Evolutionary conservation across 495 filamentous ascomycete species (phyloP), one percentile per base, ranked within the genome.

Genomic region (Penicillium arizonense): DNA sequence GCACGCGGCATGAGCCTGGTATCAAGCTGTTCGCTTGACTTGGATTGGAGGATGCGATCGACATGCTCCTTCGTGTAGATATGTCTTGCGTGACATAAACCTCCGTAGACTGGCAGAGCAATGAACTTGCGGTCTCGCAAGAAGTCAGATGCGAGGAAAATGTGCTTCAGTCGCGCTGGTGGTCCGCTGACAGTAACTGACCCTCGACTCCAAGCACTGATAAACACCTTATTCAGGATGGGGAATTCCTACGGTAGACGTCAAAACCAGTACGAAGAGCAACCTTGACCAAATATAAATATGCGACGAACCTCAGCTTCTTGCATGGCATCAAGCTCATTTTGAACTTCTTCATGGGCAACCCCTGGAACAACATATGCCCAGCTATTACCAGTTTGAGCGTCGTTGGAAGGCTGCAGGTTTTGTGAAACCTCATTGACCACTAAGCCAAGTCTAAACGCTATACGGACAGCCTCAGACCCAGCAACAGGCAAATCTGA

Each of bases 141-240:
- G 4, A 63, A 41, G 3, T 66, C 50, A 0, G 73, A 70, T 3
- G 49, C 40, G 4, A 46, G 52, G 48, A 75, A 73, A 5, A 64
- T 37, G n/a, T 44, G 53, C 47, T 67, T 66, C 2, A 77, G 46
- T 12, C 71, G 55, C 4, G 70, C 59, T 1, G 77, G 76, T 37
- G 77, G 76, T 0, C 75, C 76, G 50, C 63, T 77, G 11, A 78
- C 53, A 12, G 64, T 76, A 2, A 73, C 62, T 8, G 74, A 72
- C 24, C 61, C 64, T 1, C 59, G 56, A 23, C 9, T 12, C 13
- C 13, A 23, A 21, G 69, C 70, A 50, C 73, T 77, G 34, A 76
- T 63, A 52, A 72, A 76, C 11, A 75, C 57, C 34, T 73, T 69
- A 34, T 56, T 65, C 4, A 12, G 56, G 44, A 30, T 58, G 44